Evolutionary conservation across 2,329 filamentous ascomycete genomes (phyloP).

Genomic region (Allantophomopsis cytisporea): DNA sequence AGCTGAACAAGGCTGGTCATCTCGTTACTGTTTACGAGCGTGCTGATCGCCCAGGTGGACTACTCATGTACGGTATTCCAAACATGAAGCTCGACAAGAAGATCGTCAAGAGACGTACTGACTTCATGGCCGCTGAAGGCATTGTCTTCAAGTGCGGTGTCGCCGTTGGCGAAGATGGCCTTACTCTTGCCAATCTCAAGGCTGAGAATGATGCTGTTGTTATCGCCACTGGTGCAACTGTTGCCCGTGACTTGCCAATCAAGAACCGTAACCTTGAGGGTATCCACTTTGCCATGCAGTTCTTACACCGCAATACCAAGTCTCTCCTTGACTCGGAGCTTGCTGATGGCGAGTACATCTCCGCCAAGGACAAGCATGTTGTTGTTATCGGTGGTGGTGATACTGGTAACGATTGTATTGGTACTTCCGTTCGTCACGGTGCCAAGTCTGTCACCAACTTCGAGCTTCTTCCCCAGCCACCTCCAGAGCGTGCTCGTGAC

Average conservation of each 20-base stretch:
- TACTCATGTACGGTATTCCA: constrained; percentile 96
- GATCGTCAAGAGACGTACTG: constrained; percentile 85
- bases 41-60: constrained; percentile 75
- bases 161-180: constrained; percentile 57
- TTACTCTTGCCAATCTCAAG: constrained; percentile 58
- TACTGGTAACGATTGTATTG: constrained; percentile 95
- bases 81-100: constrained; percentile 99
- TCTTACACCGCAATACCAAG: constrained; percentile 95
- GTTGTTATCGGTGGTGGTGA: constrained; percentile 96
- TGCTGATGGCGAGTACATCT: constrained; percentile 74
- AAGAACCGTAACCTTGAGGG: constrained; percentile 78
- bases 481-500: constrained; percentile 76
- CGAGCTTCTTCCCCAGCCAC: constrained; percentile 85
- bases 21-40: constrained; percentile 85
- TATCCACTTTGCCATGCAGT: constrained; percentile 95
- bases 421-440: constrained; percentile 88
- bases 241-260: constrained; percentile 84
- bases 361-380: constrained; percentile 89
- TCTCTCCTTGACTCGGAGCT: constrained; percentile 88
- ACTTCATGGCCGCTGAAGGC: constrained; percentile 88
- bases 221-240: constrained; percentile 84
- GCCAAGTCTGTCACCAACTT: constrained; percentile 96
- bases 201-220: constrained; percentile 70
- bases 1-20: constrained; percentile 89
- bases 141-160: constrained; percentile 70